phyloP scores from a whole-genome alignment of 768 basidiomycete species.

The Galerina sulciceps region DNA sequence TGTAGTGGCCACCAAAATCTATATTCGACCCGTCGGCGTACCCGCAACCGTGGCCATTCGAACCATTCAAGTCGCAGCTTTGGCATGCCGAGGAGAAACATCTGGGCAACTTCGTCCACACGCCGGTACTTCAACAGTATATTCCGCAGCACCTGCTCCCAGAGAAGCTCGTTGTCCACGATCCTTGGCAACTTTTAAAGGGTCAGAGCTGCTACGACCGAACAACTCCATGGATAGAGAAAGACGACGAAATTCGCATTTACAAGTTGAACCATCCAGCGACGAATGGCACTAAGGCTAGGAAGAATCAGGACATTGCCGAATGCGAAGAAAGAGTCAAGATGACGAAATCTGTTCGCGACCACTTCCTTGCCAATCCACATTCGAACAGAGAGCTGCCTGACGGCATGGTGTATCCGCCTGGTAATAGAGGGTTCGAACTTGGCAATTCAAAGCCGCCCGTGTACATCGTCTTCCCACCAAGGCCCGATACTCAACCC shows the following conservation, averaged over 20 bases:
- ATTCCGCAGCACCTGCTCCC: slow-evolving; percentile 32
- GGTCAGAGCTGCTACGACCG: neutral
- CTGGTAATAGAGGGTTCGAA: neutral
- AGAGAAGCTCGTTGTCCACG: slow-evolving; percentile 27
- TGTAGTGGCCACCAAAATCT: slow-evolving; percentile 19
- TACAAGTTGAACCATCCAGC: slow-evolving; percentile 3
- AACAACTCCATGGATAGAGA: neutral
- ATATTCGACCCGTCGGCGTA: slow-evolving; percentile 38
- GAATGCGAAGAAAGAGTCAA: neutral
- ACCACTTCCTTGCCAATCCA: slow-evolving; percentile 8
- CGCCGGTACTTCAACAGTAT: slow-evolving; percentile 13
- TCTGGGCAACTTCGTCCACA: slow-evolving; percentile 3
- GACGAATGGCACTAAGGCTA: neutral
- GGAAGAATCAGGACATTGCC: slow-evolving; percentile 4
- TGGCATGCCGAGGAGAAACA: slow-evolving; percentile 8
- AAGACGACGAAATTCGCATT: slow-evolving; percentile 3
- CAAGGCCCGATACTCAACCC: slow-evolving; percentile 24
- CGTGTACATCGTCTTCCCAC: slow-evolving; percentile 32
- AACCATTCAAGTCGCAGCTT: slow-evolving; percentile 35
- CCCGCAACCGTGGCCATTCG: slow-evolving; percentile 43
- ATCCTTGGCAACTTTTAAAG: slow-evolving; percentile 20
- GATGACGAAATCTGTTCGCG: neutral
- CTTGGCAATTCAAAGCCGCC: slow-evolving; percentile 25
- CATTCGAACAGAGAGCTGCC: slow-evolving; percentile 13
- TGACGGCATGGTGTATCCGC: slow-evolving; percentile 7